phyloP scores from a whole-genome alignment of 1,284 basidiomycete genomes.

The Apiotrichum gracile region DNA sequence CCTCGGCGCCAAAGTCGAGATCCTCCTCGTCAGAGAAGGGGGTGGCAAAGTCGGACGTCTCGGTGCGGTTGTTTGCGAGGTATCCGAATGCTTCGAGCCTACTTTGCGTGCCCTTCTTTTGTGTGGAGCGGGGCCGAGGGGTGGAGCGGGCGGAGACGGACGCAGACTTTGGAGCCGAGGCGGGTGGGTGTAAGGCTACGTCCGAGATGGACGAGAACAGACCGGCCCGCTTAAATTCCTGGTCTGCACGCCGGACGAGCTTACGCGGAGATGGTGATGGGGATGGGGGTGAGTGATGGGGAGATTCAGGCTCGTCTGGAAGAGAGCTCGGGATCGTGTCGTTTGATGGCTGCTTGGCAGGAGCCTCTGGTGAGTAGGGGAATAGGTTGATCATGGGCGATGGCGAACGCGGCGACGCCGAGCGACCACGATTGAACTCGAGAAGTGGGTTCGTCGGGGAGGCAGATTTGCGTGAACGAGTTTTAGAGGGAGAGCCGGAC shows the following conservation, averaged over 20 bases:
- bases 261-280: not conserved
- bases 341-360: not conserved
- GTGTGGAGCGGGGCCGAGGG: not conserved
- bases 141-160: not conserved
- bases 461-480: not conserved
- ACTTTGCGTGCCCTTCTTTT: conserved; percentile 14
- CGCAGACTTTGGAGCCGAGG: not conserved
- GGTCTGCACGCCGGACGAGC: conserved; percentile 5
- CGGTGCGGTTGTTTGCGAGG: conserved; percentile 8
- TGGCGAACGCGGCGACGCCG: not conserved
- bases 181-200: not conserved
- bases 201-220: conserved; percentile 4
- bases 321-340: not conserved
- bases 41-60: conserved; percentile 17
- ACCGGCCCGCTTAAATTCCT: not conserved
- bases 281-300: not conserved
- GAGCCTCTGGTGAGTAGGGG: not conserved
- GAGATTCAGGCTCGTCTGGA: not conserved
- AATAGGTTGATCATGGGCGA: not conserved
- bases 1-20: conserved; percentile 21
- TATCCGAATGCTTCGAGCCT: conserved; percentile 36
- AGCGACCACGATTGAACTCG: not conserved
- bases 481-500: not conserved
- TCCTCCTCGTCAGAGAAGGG: conserved; percentile 36
- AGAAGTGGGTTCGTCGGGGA: not conserved